These are phyloP conservation scores for Colletotrichum sp. DNA, from an alignment of 2,329 filamentous ascomycete genomes.

Conservation along the genomic window DNA sequence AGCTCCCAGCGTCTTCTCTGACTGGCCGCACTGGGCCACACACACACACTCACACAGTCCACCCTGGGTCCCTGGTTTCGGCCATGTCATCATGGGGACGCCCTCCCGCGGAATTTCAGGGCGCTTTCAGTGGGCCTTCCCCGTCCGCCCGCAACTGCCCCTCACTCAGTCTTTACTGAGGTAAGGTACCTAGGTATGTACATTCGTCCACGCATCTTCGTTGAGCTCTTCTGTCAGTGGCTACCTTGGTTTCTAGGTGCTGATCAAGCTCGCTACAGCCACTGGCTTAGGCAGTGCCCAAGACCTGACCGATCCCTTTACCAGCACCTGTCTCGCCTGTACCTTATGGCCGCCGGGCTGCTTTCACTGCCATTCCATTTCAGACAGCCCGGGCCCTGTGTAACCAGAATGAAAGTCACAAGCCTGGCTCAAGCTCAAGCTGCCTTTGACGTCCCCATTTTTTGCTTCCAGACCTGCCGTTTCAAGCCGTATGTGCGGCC, in stretches of 20 bases:
- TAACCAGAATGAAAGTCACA: background rate
- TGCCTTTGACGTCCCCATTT: background rate
- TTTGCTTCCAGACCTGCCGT: background rate
- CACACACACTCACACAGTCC: background rate
- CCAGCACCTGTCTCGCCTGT: background rate
- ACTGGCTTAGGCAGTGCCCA: background rate
- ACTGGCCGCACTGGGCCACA: background rate
- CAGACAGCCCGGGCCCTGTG: background rate
- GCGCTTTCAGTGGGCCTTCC: constrained; percentile 21
- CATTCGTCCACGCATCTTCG: background rate
- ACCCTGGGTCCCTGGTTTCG: constrained; percentile 19
- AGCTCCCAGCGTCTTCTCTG: constrained; percentile 9
- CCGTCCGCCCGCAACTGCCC: constrained; percentile 18
- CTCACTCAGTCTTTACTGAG: background rate
- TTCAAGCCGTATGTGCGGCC: background rate
- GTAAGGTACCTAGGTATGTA: background rate
- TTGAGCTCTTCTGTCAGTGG: constrained; percentile 5
- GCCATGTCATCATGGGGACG: constrained; percentile 20
- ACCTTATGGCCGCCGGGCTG: background rate
- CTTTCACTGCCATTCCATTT: background rate
- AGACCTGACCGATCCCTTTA: constrained; percentile 1
- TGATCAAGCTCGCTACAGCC: constrained; percentile 3
- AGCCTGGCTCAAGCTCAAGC: background rate
- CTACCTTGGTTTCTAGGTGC: constrained; percentile 2
- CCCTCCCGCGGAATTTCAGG: constrained; percentile 20